These are phyloP conservation scores for Penicillium sp. DNA, from an alignment of 2,329 filamentous ascomycete genomes.

Conservation along the genomic window DNA sequence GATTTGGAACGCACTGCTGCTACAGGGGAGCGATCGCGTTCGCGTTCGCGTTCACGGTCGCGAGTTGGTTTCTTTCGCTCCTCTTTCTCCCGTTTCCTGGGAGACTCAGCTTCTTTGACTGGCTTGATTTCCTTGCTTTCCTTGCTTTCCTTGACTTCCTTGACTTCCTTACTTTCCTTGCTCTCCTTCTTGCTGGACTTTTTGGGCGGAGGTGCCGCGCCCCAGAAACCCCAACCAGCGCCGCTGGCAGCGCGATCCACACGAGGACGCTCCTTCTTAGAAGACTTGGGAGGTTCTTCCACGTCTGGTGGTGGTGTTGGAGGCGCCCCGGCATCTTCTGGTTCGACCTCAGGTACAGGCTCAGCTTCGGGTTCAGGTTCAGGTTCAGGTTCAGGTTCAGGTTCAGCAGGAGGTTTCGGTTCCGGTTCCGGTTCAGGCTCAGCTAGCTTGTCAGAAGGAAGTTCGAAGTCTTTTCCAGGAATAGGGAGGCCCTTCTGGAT, in stretches of 20 bases:
- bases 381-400: conserved; percentile 21
- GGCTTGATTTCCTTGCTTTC: conserved; percentile 62
- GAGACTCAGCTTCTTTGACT: conserved; percentile 27
- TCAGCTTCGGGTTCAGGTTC: conserved; percentile 36
- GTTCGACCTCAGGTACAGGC: conserved; percentile 31
- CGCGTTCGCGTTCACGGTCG: conserved; percentile 39
- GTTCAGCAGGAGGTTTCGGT: conserved; percentile 12
- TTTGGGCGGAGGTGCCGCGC: conserved; percentile 57
- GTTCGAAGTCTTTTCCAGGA: conserved; percentile 39
- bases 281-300: conserved; percentile 60
- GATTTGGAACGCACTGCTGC: conserved; percentile 63
- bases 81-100: conserved; percentile 31
- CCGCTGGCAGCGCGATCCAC: conserved; percentile 71
- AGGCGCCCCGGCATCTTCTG: conserved; percentile 36
- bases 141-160: conserved; percentile 50
- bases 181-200: conserved; percentile 59
- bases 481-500: conserved; percentile 39
- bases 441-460: conserved; percentile 28
- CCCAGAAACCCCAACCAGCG: conserved; percentile 80
- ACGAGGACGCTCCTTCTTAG: conserved; percentile 77
- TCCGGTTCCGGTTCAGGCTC: conserved; percentile 34
- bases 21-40: conserved; percentile 39
- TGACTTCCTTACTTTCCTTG: conserved; percentile 18
- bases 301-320: conserved; percentile 61
- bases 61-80: conserved; percentile 41